Evolutionary conservation across 805 yeast genomes (phyloP).

Genomic region (Barnettozyma botsteinii): DNA sequence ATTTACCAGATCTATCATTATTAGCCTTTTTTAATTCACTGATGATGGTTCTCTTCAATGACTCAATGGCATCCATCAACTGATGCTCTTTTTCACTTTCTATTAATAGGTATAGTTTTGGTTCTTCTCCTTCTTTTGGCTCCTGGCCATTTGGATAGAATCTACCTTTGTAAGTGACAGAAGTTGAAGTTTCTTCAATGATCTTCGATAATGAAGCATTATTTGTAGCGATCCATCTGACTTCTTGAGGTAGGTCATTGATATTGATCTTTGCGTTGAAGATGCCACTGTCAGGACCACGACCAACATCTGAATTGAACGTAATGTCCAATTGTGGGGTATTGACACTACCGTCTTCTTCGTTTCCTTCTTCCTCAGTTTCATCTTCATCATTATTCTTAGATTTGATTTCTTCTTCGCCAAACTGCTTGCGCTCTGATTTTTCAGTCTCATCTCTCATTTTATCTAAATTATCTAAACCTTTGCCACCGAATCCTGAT

Average conservation of each 20-base stretch:
- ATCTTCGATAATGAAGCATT: slow-evolving; percentile 57
- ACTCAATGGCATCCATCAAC: slow-evolving; percentile 52
- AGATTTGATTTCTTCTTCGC: slow-evolving; percentile 30
- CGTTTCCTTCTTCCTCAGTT: slow-evolving; percentile 25
- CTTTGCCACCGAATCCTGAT: slow-evolving; percentile 91
- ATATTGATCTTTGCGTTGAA: slow-evolving; percentile 68
- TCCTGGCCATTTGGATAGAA: slow-evolving; percentile 58
- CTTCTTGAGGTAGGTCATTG: slow-evolving; percentile 79
- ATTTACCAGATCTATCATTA: slow-evolving; percentile 41
- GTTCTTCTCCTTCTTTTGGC: slow-evolving; percentile 55
- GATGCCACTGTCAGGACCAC: slow-evolving; percentile 47
- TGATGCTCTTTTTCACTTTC: slow-evolving; percentile 64
- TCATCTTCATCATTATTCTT: slow-evolving; percentile 16
- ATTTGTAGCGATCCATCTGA: slow-evolving; percentile 72
- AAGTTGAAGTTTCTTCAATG: slow-evolving; percentile 64
- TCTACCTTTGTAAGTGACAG: slow-evolving; percentile 79
- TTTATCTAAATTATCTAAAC: slow-evolving; percentile 71
- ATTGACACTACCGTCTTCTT: slow-evolving; percentile 14
- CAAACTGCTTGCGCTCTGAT: slow-evolving; percentile 45
- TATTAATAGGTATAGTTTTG: slow-evolving; percentile 69
- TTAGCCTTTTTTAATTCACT: slow-evolving; percentile 50
- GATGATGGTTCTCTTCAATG: slow-evolving; percentile 48
- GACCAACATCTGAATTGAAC: slow-evolving; percentile 47
- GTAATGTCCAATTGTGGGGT: slow-evolving; percentile 34
- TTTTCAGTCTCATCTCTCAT: slow-evolving; percentile 45